phyloP scores from a whole-genome alignment of 106 monocot genomes.

The Platanthera zijinensis region DNA sequence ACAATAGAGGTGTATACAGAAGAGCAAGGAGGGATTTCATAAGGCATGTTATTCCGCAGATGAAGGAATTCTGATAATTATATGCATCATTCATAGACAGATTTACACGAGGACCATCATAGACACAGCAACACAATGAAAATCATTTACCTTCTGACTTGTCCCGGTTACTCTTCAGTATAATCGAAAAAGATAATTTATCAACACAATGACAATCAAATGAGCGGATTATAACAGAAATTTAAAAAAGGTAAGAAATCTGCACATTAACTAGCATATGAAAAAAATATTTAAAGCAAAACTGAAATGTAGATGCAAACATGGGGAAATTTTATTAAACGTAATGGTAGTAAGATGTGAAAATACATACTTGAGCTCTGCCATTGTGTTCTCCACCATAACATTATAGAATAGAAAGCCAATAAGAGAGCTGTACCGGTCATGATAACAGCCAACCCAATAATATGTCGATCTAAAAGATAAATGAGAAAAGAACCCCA shows the following conservation, averaged over 20 bases:
- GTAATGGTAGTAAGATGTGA: not conserved
- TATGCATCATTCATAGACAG: not conserved
- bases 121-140: not conserved
- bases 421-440: constrained; percentile 76
- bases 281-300: not conserved
- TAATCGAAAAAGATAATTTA: not conserved
- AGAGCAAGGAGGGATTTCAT: not conserved
- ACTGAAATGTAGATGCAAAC: not conserved
- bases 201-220: not conserved
- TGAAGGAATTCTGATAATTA: not conserved
- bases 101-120: too few species aligned
- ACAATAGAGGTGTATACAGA: not conserved
- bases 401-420: constrained; percentile 97
- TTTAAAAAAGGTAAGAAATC: not conserved
- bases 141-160: not conserved
- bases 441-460: constrained; percentile 91
- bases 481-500: constrained; percentile 80
- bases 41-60: not conserved
- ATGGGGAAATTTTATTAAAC: not conserved
- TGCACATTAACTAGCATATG: not conserved
- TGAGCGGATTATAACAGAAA: not conserved
- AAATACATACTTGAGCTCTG: constrained; percentile 92
- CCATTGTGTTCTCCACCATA: constrained; percentile 99
- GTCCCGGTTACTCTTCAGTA: too few species aligned
- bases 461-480: constrained; percentile 57